Base-by-base conservation (phyloP, 192 early-diverging fungal genomes). In the Thoreauomyces humboldtii region DNA sequence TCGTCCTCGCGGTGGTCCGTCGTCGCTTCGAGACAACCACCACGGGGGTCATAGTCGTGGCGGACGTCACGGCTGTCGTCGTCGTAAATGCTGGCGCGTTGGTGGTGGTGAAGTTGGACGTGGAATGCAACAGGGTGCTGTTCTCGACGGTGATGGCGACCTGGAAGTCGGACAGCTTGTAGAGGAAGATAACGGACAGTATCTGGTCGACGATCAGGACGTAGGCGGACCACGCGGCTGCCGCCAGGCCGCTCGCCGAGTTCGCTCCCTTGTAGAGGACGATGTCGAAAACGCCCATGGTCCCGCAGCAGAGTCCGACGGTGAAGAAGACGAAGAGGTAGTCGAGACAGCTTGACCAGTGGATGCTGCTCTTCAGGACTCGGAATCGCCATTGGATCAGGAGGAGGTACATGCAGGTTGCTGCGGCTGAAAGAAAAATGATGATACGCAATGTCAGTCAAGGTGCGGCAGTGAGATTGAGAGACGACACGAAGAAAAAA, bases 341-440 rank as follows among this genome's bases (percentile, higher is more conserved):
- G 59, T 61, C 59, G 7, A 42, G 37, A 7, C 4, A 4, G 6
- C 4, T 58, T 7, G 14, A n/a, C 22, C 46, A 61, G 2, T n/a
- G 37, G 42, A 61, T 61, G 11, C 51, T 50, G 22, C n/a, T 63
- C 37, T 53, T 67, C n/a, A 47, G 28, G 7, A 47, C 65, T n/a
- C 44, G 25, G 65, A 67, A 59, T 2, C 59, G 37, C 2, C 42
- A n/a, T 28, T 44, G 38, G 2, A 61, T 31, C 3, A 61, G 43
- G 3, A 61, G 59, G 4, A 61, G 9, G 42, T 61, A 61, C 2
- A 9, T 11, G 4, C 17, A 4, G 15, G 50, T 52, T 2, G 50
- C 21, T 7, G 32, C 19, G 24, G 50, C 47, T 50, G 25, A 9
- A 41, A 9, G 47, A 50, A 9, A 24, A 50, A 24, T 22, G 47